Evolutionary conservation across 495 filamentous ascomycete genomes (phyloP), one percentile per base, ranked within the genome.

Genomic region (Hyphodiscus hymeniophilus): DNA sequence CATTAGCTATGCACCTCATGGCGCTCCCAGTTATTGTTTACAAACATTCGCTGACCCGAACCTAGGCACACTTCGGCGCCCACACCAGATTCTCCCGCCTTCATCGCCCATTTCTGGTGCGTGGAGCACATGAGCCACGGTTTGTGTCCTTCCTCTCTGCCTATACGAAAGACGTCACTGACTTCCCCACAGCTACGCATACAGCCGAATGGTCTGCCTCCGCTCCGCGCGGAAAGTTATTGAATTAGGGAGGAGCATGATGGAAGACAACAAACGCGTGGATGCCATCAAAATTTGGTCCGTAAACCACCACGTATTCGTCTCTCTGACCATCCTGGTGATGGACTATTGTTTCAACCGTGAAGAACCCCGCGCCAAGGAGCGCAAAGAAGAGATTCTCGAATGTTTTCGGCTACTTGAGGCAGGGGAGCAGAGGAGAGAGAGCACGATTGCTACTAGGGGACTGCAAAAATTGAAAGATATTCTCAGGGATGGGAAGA

Each of bases 311-410:
- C 51, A 54, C 39, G n/a, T 54, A 1, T 48, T 54, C 21, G 51
- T 54, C 12, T 44, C 38, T 2, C 40, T 35, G 12, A 23, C 43
- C 0, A 34, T 54, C 2, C 18, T 54, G 13, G 45, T 54, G 1
- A 54, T 54, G 45, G 51, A 54, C 16, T 54, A 54, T 23, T 54
- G 38, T 18, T 48, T 54, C 39, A 54, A 54, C 26, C 16, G 40
- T 13, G 40, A 48, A 16, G 51, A 54, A 21, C 51, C 51, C 2
- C 15, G 45, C 17, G 51, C 44, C 0, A 45, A 38, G 23, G 51
- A 54, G 22, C 17, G 51, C 7, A 43, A 44, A 23, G 51, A 43
- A 17, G 51, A 54, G 22, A 48, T 54, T 16, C 15, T 54, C 7
- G 51, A 54, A 11, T 54, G 51, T 20, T 54, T 54, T n/a, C 22